Percentiles rank a stretch among this genome's conserved stretches.
phyloP scores from a whole-genome alignment of 352 stramenopile species.

The Globisporangium sylvaticum region DNA sequence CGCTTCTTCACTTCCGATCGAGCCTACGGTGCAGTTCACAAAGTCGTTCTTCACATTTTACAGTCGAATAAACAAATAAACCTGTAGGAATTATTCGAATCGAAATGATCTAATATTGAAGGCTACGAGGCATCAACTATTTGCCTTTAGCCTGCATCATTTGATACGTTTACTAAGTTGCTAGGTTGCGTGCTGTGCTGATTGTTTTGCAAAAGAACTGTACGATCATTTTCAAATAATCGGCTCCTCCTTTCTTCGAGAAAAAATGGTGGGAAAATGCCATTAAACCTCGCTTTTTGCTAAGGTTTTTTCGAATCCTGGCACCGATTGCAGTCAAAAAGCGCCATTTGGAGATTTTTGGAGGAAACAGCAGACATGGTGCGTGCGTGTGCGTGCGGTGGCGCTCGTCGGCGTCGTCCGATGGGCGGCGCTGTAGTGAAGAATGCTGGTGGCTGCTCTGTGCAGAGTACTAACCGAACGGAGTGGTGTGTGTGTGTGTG shows the following conservation, averaged over 20 bases:
- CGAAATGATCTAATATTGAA: too few species aligned
- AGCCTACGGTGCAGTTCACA: too few species aligned
- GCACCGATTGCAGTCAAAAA: neutral
- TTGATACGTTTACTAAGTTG: too few species aligned
- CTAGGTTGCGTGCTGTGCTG: too few species aligned
- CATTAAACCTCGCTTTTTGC: neutral
- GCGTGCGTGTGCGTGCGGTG: neutral
- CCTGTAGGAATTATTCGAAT: too few species aligned
- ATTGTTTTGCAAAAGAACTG: too few species aligned
- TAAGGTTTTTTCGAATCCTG: neutral
- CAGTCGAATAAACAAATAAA: too few species aligned
- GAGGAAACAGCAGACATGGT: slow-evolving; percentile 1
- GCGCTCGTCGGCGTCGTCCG: neutral
- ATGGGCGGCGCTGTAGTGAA: neutral
- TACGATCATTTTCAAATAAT: slow-evolving; percentile 1
- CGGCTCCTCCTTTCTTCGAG: neutral
- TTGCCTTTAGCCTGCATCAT: too few species aligned
- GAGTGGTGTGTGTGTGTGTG: neutral
- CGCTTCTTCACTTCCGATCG: too few species aligned
- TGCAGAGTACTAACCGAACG: neutral
- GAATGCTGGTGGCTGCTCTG: neutral
- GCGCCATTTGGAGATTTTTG: neutral
- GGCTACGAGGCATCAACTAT: too few species aligned
- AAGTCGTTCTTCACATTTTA: too few species aligned
- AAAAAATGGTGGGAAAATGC: slow-evolving; percentile 3